Conservation (phyloP, 1,284 basidiomycete species). For the Fomes fomentarius region DNA sequence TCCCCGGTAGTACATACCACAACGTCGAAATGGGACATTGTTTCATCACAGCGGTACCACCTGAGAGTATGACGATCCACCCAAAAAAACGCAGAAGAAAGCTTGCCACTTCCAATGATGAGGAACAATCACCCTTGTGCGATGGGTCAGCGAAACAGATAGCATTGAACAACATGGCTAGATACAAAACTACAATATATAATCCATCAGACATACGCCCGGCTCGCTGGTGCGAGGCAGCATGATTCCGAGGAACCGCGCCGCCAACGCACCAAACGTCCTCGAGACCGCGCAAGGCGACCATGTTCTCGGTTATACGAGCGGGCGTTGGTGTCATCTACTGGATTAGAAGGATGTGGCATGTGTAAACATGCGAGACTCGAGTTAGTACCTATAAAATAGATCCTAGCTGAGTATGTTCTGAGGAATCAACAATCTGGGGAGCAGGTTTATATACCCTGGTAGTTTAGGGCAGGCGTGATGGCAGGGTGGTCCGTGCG, state of each 20-base stretch:
- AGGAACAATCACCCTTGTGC: too few species aligned
- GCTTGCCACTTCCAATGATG: too few species aligned
- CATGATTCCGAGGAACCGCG: constrained; percentile 42
- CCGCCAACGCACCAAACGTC: constrained; percentile 64
- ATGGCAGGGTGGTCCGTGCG: constrained; percentile 21
- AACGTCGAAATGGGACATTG: too few species aligned
- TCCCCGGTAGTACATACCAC: background rate
- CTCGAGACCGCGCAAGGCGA: constrained; percentile 56
- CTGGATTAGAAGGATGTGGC: constrained; percentile 80
- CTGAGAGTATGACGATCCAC: too few species aligned
- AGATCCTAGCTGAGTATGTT: constrained; percentile 91
- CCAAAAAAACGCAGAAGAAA: too few species aligned
- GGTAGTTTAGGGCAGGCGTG: constrained; percentile 32
- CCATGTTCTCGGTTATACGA: constrained; percentile 54
- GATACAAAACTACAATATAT: too few species aligned
- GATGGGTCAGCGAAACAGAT: too few species aligned
- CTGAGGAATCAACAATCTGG: constrained; percentile 45
- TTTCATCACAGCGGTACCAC: too few species aligned
- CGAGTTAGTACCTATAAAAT: constrained; percentile 88
- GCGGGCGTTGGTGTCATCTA: constrained; percentile 58
- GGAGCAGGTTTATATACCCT: constrained; percentile 42
- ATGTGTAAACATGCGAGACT: constrained; percentile 88
- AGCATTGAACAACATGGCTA: too few species aligned
- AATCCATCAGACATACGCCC: constrained; percentile 80
- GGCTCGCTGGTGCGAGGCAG: constrained; percentile 55